These are phyloP conservation scores for Irpex lacteus DNA, from an alignment of 1,284 basidiomycete genomes.

Conservation along the genomic window DNA sequence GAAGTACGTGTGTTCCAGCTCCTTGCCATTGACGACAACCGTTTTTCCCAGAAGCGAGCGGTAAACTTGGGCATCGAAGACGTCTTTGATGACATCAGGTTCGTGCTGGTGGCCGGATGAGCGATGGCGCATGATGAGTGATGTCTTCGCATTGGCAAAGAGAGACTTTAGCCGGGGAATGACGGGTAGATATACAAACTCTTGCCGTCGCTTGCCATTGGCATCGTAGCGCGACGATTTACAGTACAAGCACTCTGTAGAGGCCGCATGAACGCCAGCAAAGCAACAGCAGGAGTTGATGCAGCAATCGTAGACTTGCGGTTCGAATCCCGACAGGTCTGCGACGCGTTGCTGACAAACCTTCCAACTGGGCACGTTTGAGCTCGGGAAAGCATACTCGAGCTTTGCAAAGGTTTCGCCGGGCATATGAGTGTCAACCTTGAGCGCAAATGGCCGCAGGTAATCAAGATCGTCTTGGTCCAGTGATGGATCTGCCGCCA, in stretches of 20 bases:
- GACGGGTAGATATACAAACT: conserved; percentile 18
- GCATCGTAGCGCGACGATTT: conserved; percentile 20
- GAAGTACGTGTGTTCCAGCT: conserved; percentile 21
- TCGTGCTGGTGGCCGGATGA: not conserved
- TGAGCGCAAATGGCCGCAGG: conserved; percentile 19
- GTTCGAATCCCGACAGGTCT: conserved; percentile 29
- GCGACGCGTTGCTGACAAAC: conserved; percentile 16
- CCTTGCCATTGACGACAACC: conserved; percentile 15
- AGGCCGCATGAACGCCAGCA: conserved; percentile 23
- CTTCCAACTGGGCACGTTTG: conserved; percentile 14
- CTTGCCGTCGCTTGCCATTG: conserved; percentile 14
- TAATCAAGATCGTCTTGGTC: conserved; percentile 11
- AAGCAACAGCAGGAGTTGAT: conserved; percentile 34
- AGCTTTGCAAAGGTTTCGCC: conserved; percentile 18
- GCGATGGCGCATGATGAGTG: conserved; percentile 21
- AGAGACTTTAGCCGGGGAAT: conserved; percentile 12
- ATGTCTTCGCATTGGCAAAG: conserved; percentile 7
- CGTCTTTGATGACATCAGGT: conserved; percentile 8
- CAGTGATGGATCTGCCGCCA: conserved; percentile 10
- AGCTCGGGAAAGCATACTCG: conserved; percentile 15
- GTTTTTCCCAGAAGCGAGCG: not conserved
- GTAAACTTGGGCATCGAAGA: conserved; percentile 6
- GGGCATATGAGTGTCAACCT: conserved; percentile 20
- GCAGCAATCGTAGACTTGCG: conserved; percentile 35
- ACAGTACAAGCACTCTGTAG: conserved; percentile 32